Evolutionary conservation across 2,329 filamentous ascomycete genomes (phyloP), one percentile per base, ranked within the genome.

Genomic region (Coniochaeta sp.): DNA sequence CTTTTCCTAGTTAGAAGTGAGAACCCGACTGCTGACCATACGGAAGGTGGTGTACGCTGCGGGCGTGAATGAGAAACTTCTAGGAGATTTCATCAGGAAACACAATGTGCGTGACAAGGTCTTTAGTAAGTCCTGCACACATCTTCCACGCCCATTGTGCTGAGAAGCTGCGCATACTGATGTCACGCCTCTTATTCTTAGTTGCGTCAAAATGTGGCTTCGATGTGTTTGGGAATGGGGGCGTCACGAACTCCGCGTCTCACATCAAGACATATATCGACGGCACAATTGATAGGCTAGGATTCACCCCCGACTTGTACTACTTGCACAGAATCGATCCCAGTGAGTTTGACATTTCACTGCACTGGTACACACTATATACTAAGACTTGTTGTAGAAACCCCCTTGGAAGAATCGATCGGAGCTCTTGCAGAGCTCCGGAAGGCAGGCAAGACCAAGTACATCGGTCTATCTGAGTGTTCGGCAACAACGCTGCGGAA

Each of bases 191-290:
- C 26, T 36, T 44, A 6, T 16, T 5, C 0, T 1, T 55, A 79
- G 77, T 81, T 59, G 78, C 78, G 6, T 80, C 78, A 0, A 80
- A 80, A 59, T 80, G 78, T 61, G 78, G 77, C 0, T 72, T 80
- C 43, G 65, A 73, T 16, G 67, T 68, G 3, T 75, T 78, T 47
- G 72, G 69, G 14, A 65, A 66, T 1, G 66, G 68, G 5, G 19
- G 38, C 1, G 70, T 79, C 33, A 79, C 76, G 56, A 81, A 80
- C 64, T 77, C 74, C 3, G 69, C 77, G 1, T 60, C 71, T 0
- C 78, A 81, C 55, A 81, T 81, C 64, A 74, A 76, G 63, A 60
- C 70, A 43, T 81, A 80, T 61, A 79, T 81, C 28, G 77, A 80
- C 3, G 78, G 77, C 12, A 79, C 78, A 0, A 80, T 80, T 50